Evolutionary conservation across 2,329 filamentous ascomycete species (phyloP).

Genomic region (Colletotrichum navitas): DNA sequence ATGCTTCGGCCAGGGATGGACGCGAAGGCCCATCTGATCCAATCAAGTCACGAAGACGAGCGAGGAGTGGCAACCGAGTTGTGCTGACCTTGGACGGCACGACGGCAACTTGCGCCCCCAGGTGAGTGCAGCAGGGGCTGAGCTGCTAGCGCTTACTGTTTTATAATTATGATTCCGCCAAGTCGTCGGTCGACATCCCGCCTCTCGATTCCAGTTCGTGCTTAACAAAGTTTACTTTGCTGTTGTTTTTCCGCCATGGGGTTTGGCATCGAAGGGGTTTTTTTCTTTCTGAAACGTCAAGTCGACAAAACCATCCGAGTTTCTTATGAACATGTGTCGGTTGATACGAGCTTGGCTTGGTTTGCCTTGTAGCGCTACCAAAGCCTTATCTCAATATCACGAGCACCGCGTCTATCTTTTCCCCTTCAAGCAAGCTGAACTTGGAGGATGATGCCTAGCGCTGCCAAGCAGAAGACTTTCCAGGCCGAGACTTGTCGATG

Average conservation of each 20-base stretch:
- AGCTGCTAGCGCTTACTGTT: conserved; percentile 33
- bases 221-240: too few species aligned
- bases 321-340: not conserved
- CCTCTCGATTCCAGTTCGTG: conserved; percentile 10
- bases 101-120: conserved; percentile 23
- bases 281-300: not conserved
- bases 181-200: conserved; percentile 8
- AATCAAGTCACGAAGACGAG: not conserved
- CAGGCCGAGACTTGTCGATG: conserved; percentile 16
- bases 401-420: conserved; percentile 15
- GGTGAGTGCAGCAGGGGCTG: conserved; percentile 7
- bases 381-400: not conserved
- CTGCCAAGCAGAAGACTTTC: not conserved
- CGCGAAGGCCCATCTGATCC: not conserved
- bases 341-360: too few species aligned
- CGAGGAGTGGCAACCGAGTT: conserved; percentile 9
- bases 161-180: conserved; percentile 14
- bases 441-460: conserved; percentile 18
- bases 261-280: not conserved
- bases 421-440: not conserved
- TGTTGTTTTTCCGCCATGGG: not conserved
- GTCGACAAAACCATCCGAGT: not conserved
- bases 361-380: too few species aligned
- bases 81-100: not conserved
- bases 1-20: not conserved